phyloP scores from a whole-genome alignment of 805 yeast species.

The Alloascoidea africana region DNA sequence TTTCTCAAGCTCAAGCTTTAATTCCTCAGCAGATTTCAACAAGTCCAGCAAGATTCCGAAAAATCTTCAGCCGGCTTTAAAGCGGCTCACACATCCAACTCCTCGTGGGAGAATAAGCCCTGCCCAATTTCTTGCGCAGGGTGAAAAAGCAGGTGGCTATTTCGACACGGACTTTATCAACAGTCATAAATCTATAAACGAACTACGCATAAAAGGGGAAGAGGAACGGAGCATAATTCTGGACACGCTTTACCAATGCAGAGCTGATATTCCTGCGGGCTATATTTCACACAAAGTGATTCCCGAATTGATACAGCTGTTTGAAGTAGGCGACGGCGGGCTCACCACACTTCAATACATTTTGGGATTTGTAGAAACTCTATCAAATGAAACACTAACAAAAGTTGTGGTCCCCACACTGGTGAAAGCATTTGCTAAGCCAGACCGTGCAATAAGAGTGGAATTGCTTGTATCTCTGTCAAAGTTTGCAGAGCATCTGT shows the following conservation, averaged over 20 bases:
- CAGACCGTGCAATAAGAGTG: slow-evolving; percentile 69
- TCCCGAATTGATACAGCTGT: slow-evolving; percentile 51
- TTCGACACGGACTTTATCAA: slow-evolving; percentile 30
- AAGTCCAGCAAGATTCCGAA: slow-evolving; percentile 19
- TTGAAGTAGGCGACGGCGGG: slow-evolving; percentile 16
- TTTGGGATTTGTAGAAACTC: slow-evolving; percentile 17
- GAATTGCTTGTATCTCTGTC: slow-evolving; percentile 54
- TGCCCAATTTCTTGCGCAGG: slow-evolving; percentile 14
- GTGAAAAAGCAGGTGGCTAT: slow-evolving; percentile 7
- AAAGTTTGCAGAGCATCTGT: slow-evolving; percentile 30
- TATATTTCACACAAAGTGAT: slow-evolving; percentile 43
- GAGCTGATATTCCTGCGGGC: slow-evolving; percentile 29
- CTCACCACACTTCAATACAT: slow-evolving; percentile 15
- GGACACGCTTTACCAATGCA: slow-evolving; percentile 21
- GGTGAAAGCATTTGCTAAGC: slow-evolving; percentile 42
- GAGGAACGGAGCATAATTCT: slow-evolving; percentile 34
- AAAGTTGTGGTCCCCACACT: slow-evolving; percentile 42
- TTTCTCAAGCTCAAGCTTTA: slow-evolving; percentile 17
- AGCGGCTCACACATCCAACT: slow-evolving; percentile 24
- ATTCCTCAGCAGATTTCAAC: slow-evolving; percentile 5
- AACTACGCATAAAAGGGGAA: slow-evolving; percentile 35
- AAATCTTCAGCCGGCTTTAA: slow-evolving; percentile 20
- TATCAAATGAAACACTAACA: slow-evolving; percentile 20
- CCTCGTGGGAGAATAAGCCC: slow-evolving; percentile 23
- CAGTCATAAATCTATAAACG: slow-evolving; percentile 37